Conservation (phyloP, 2,329 filamentous ascomycete genomes). For the Hypoxylon sp. region DNA sequence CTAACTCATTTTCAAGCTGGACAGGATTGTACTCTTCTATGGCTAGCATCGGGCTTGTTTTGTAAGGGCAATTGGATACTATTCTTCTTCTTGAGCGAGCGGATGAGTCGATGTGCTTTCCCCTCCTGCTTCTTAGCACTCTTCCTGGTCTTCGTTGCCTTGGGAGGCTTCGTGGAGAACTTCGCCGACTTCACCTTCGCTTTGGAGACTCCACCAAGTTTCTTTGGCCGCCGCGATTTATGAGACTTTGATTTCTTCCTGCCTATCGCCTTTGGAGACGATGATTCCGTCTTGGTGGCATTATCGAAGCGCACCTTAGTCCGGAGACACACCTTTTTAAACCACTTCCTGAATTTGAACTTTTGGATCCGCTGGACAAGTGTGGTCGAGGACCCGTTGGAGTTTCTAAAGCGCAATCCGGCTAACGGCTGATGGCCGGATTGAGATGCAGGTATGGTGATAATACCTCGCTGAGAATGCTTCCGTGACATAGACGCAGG, state of each 20-base stretch:
- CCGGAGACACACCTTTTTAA: conserved; percentile 44
- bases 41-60: conserved; percentile 4
- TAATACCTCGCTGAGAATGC: background rate
- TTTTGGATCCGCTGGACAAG: conserved; percentile 42
- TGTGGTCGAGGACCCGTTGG: conserved; percentile 37
- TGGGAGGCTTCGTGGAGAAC: conserved; percentile 11
- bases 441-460: background rate
- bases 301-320: conserved; percentile 47
- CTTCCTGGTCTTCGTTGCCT: background rate
- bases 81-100: conserved; percentile 32
- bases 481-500: conserved; percentile 32
- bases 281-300: conserved; percentile 26
- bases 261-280: background rate
- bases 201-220: conserved; percentile 1
- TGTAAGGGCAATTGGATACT: conserved; percentile 37
- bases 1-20: conserved; percentile 17
- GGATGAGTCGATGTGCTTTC: conserved; percentile 27
- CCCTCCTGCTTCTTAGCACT: conserved; percentile 6
- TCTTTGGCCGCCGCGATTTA: conserved; percentile 34
- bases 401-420: conserved; percentile 6
- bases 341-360: conserved; percentile 47
- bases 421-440: conserved; percentile 7
- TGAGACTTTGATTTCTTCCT: conserved; percentile 16
- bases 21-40: conserved; percentile 40
- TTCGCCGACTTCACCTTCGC: conserved; percentile 24